A percentile compares a stretch with the other conserved stretches of the same genome.
phyloP scores from a whole-genome alignment of 768 basidiomycete species.

The Tricholomella constricta region DNA sequence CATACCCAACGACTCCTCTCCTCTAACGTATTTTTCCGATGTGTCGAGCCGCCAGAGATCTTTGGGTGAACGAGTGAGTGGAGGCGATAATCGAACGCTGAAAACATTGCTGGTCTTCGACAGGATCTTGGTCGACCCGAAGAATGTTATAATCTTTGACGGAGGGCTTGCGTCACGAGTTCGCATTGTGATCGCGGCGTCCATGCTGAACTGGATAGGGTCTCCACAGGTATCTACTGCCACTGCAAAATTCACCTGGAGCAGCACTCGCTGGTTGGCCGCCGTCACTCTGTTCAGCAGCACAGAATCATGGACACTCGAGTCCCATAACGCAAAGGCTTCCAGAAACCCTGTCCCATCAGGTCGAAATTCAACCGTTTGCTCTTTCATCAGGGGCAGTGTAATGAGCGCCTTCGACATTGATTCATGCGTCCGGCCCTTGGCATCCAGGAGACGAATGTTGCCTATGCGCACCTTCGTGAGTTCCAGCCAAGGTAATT shows the following conservation, averaged over 20 bases:
- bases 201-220: constrained; percentile 87
- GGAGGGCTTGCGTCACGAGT: constrained; percentile 85
- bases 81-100: constrained; percentile 77
- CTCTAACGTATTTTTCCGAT: constrained; percentile 90
- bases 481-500: constrained; percentile 86
- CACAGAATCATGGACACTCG: constrained; percentile 83
- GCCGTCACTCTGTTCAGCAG: constrained; percentile 86
- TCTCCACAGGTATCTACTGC: constrained; percentile 83
- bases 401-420: constrained; percentile 70
- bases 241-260: constrained; percentile 78
- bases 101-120: constrained; percentile 85
- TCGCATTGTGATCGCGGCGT: constrained; percentile 82
- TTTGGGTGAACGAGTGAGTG: constrained; percentile 80
- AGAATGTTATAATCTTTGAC: constrained; percentile 72
- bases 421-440: constrained; percentile 80
- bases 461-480: constrained; percentile 78
- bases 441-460: constrained; percentile 81
- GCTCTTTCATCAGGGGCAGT: constrained; percentile 73
- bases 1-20: constrained; percentile 78
- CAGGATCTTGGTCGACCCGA: constrained; percentile 76
- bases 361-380: constrained; percentile 71
- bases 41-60: constrained; percentile 97
- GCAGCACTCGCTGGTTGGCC: constrained; percentile 72
- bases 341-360: constrained; percentile 80
- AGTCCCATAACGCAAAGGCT: constrained; percentile 88